A percentile compares a stretch with the other conserved stretches of the same genome.
phyloP scores from a whole-genome alignment of 371 early-diverging fungal species.

The Caulochytrium protostelioides region DNA sequence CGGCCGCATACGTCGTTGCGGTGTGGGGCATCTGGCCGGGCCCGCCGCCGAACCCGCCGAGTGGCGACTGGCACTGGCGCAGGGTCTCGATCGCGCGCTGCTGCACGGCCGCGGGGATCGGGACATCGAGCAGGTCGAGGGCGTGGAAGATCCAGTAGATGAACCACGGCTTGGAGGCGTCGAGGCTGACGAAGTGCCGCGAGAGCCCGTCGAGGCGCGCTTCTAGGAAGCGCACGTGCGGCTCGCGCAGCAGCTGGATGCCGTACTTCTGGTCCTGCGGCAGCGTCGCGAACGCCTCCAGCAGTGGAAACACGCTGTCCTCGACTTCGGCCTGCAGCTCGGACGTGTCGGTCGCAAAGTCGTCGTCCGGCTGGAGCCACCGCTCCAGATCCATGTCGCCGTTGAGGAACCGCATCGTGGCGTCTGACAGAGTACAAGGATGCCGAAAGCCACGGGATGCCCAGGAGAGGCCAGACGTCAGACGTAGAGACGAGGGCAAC shows the following conservation, averaged over 20 bases:
- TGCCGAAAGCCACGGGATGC: no score
- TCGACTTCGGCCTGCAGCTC: conserved; percentile 18
- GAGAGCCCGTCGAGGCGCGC: conserved; percentile 28
- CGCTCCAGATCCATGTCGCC: no score
- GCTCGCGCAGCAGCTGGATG: conserved; percentile 20
- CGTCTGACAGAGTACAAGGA: no score
- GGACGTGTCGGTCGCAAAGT: conserved; percentile 23
- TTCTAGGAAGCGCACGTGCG: conserved; percentile 35
- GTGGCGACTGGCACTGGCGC: conserved; percentile 33
- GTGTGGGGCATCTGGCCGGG: conserved; percentile 55
- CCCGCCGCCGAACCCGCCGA: conserved; percentile 77
- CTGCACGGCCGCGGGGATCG: conserved; percentile 15
- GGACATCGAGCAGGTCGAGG: conserved; percentile 43
- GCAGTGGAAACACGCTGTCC: conserved; percentile 8
- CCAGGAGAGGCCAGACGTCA: no score
- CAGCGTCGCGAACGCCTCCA: conserved; percentile 5
- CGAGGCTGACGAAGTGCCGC: conserved; percentile 43
- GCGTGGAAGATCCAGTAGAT: conserved; percentile 74
- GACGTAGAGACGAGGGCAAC: no score
- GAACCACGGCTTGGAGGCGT: conserved; percentile 81
- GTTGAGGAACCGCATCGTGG: no score
- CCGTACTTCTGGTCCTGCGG: conserved; percentile 9
- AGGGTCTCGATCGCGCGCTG: conserved; percentile 42
- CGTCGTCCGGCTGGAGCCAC: conserved; percentile 17
- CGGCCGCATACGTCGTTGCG: conserved; percentile 68